Percentiles rank a stretch among this genome's conserved stretches.
phyloP scores from a whole-genome alignment of 345 rosid genomes.

The Gossypium raimondii region DNA sequence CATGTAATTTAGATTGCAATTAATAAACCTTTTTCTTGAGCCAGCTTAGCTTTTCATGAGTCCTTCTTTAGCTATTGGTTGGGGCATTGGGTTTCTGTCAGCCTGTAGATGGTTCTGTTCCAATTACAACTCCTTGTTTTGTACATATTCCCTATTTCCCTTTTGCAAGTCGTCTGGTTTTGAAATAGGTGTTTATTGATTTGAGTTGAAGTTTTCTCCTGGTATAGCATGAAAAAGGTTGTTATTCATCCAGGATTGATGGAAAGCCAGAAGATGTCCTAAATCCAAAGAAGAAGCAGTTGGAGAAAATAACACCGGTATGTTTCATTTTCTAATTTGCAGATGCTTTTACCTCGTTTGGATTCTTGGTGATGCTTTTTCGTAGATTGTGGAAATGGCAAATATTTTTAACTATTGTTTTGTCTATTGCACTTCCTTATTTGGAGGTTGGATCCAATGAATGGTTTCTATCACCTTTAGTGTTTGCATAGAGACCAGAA shows the following conservation, averaged over 20 bases:
- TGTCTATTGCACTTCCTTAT: neutral
- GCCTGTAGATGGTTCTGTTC: neutral
- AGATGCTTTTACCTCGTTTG: conserved; percentile 12
- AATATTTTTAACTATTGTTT: neutral
- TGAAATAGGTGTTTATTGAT: neutral
- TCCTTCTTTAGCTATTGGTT: neutral
- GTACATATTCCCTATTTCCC: neutral
- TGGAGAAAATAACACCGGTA: conserved; percentile 94
- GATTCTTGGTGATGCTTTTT: neutral
- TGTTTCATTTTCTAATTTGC: conserved; percentile 16
- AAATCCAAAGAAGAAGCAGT: conserved; percentile 93
- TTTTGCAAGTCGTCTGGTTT: neutral
- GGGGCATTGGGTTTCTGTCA: neutral
- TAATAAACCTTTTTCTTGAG: neutral
- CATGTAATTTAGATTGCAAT: neutral
- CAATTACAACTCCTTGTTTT: neutral
- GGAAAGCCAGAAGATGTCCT: conserved; percentile 95
- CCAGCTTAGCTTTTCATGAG: neutral
- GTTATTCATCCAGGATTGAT: conserved; percentile 52
- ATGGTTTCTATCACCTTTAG: neutral
- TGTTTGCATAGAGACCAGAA: neutral
- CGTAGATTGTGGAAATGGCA: neutral
- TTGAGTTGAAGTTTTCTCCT: neutral
- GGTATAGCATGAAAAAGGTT: neutral
- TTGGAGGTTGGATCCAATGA: neutral